phyloP scores from a whole-genome alignment of 805 yeast species.

The Priceomyces medius region DNA sequence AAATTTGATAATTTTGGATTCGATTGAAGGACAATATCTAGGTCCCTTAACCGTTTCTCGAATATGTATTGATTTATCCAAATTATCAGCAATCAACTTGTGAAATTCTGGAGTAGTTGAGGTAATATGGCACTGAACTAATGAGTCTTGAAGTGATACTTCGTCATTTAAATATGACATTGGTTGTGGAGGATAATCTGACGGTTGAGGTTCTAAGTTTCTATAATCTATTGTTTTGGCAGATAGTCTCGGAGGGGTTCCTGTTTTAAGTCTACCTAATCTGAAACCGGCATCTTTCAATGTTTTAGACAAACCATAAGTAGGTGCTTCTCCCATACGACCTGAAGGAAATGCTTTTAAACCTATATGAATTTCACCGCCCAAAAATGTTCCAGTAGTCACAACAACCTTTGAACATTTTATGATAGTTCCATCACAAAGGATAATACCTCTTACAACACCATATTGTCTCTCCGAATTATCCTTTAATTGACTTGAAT shows the following conservation, averaged over 20 bases:
- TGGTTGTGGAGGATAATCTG: constrained; percentile 84
- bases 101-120: constrained; percentile 76
- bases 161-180: constrained; percentile 80
- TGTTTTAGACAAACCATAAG: constrained; percentile 84
- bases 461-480: constrained; percentile 44
- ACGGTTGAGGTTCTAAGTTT: constrained; percentile 64
- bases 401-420: constrained; percentile 70
- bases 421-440: constrained; percentile 64
- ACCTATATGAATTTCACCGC: constrained; percentile 95
- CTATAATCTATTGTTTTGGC: constrained; percentile 67
- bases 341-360: constrained; percentile 81
- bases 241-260: constrained; percentile 91
- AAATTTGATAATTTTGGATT: constrained; percentile 80
- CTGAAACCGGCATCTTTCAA: constrained; percentile 73
- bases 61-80: constrained; percentile 85
- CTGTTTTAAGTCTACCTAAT: constrained; percentile 90
- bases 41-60: constrained; percentile 95
- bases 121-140: constrained; percentile 74
- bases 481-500: constrained; percentile 19
- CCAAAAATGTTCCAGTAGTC: constrained; percentile 93
- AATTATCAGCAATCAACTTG: constrained; percentile 61
- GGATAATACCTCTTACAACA: constrained; percentile 64
- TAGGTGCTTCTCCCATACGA: constrained; percentile 87
- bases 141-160: constrained; percentile 57
- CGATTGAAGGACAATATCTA: constrained; percentile 95